Evolutionary conservation across 371 early-diverging fungal genomes (phyloP).

Genomic region (Syncephalastrum monosporum): DNA sequence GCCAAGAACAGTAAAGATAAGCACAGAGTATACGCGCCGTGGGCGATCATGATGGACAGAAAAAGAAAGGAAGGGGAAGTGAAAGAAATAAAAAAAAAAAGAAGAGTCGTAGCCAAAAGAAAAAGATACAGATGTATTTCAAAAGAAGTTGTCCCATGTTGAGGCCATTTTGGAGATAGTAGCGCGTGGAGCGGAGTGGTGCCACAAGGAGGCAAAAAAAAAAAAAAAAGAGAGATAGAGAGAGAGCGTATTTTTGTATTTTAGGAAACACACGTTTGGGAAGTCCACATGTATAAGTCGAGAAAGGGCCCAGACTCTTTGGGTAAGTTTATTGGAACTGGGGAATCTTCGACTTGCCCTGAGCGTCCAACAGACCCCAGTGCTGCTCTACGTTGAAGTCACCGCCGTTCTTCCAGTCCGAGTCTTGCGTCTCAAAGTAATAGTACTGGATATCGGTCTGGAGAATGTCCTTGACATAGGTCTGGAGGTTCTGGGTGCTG

Average conservation of each 20-base stretch:
- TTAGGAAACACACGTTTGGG: too few species aligned
- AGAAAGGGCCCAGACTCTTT: too few species aligned
- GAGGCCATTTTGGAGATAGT: too few species aligned
- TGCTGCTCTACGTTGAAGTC: constrained; percentile 52
- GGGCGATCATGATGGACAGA: constrained; percentile 1
- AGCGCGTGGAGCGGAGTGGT: too few species aligned
- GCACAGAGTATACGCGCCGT: not conserved
- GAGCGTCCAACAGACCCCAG: constrained; percentile 47
- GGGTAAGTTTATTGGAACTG: constrained; percentile 7
- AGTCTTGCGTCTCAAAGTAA: constrained; percentile 63
- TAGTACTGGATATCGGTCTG: constrained; percentile 50
- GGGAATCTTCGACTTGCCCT: constrained; percentile 23
- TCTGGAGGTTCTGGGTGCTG: constrained; percentile 39
- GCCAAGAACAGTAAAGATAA: constrained; percentile 4
- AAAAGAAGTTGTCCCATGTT: too few species aligned
- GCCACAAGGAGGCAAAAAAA: too few species aligned
- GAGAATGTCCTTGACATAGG: constrained; percentile 36
- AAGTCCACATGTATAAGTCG: too few species aligned
- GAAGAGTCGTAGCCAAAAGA: not conserved
- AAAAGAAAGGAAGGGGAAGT: constrained; percentile 3
- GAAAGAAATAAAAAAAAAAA: not conserved
- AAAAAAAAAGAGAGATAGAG: too few species aligned
- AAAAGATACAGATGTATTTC: too few species aligned
- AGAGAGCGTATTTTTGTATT: too few species aligned
- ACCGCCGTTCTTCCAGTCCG: constrained; percentile 55